phyloP scores from a whole-genome alignment of 176 grass and related monocot genomes.

The sorghum (Sorghum bicolor) region Sorghum_bicolor_NCBIv3 NC_012877.2:1677001-1677500 shows the following conservation, averaged over 20 bases:
- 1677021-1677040: slow-evolving; percentile 21
- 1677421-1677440: slow-evolving; percentile 45
- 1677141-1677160: slow-evolving; percentile 6
- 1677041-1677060: slow-evolving; percentile 19
- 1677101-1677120: slow-evolving; percentile 64
- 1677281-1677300: slow-evolving; percentile 75
- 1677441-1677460: slow-evolving; percentile 28
- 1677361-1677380: slow-evolving; percentile 89
- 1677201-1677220: slow-evolving; percentile 24
- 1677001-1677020: slow-evolving; percentile 23
- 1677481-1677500: slow-evolving; percentile 76
- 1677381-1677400: slow-evolving; percentile 95
- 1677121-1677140: slow-evolving; percentile 17
- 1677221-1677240: not conserved
- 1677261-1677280: slow-evolving; percentile 67
- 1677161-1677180: slow-evolving; percentile 9
- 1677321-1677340: slow-evolving; percentile 93
- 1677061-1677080: slow-evolving; percentile 50
- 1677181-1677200: not conserved
- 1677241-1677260: slow-evolving; percentile 35
- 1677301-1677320: slow-evolving; percentile 69
- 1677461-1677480: slow-evolving; percentile 32
- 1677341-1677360: slow-evolving; percentile 76
- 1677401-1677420: slow-evolving; percentile 71
- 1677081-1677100: slow-evolving; percentile 63